Evolutionary conservation across 2,329 filamentous ascomycete genomes (phyloP), one percentile per base, ranked within the genome.

Genomic region (Nemania serpens): DNA sequence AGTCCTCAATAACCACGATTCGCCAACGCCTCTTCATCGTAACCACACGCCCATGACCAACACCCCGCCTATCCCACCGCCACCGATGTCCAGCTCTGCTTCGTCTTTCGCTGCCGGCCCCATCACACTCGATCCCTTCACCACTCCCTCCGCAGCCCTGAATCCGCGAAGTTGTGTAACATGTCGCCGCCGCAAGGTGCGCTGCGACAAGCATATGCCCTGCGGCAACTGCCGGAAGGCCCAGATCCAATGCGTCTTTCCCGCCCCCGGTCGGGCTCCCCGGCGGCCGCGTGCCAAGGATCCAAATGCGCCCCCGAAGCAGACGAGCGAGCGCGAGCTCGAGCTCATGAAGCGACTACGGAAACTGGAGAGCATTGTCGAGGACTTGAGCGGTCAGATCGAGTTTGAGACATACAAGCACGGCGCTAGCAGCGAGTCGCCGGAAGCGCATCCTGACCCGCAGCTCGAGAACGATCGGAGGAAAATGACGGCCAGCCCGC

Each of bases 171-270:
- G 78, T 25, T 84, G 82, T 65, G 78, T 83, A 15, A 84, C 81
- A 29, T 84, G 82, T 68, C 74, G 82, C 3, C 75, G 78, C 47
- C 76, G 84, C 46, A 88, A 88, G 70, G 90, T 93, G 56, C 88
- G 89, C 70, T 93, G 90, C 80, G 88, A 93, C 78, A 92, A 92
- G 78, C 82, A 85, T 69, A 86, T 91, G 79, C 88, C 89, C 15
- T 93, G 90, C 74, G 86, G 86, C 68, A 92, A 93, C 73, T 93
- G 90, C 73, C 84, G 84, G 43, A 85, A 88, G 65, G 88, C 88
- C 42, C 79, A 87, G 68, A 89, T 89, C 59, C 84, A 88, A 67
- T 93, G 90, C 74, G 78, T 91, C 50, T 93, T 91, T 71, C 90
- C 90, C 1, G 87, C 88, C 2, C 90, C 90, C 0, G 90, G 89